Evolutionary conservation across 1,284 basidiomycete species (phyloP), one percentile per base, ranked within the genome.

Genomic region (Gastroboletus turbinatus): DNA sequence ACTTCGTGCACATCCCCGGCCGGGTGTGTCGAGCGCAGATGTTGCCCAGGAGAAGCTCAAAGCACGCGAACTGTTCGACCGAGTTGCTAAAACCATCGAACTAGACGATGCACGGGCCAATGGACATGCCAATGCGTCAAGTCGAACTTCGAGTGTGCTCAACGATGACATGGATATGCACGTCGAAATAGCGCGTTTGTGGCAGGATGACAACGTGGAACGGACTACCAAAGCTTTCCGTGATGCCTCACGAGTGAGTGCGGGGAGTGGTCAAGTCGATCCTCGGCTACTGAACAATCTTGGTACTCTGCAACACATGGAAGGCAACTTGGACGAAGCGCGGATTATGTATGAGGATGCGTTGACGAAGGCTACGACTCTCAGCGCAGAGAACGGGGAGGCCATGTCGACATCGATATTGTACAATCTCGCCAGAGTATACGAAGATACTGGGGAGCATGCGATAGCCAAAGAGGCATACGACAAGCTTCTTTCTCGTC

Each of bases 351-450:
- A 92, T 63, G 87, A 92, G 66, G 79, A 73, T 42, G 87, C 90
- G 2, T 72, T 92, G 47, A 86, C 82, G 0, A 80, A 76, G 56
- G 82, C 83, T 1, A 72, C 82, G 2, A 68, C 70, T 29, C 74
- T 82, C 17, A 77, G 73, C 4, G 69, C 80, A 1, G 80, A 82
- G 32, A 76, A 78, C 23, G 80, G 81, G 0, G 89, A 92, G 66
- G 81, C 77, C 2, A 81, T 91, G 72, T 85, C 90, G 46, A 94
- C 92, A 0, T 87, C 90, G 0, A 83, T 94, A 32, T 73, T 94
- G 49, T 97, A 93, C 73, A 97, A 98, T 67, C 83, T 96, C 17
- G 95, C 89, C 0, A 78, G 94, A 55, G 85, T 90, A 16, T 94
- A 93, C 65, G 95, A 98, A 70, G 91, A 94, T 53, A 78, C 83